Base-by-base conservation (phyloP, 129 eudicot genomes). In the Rutidosis leptorrhynchoides region DNA sequence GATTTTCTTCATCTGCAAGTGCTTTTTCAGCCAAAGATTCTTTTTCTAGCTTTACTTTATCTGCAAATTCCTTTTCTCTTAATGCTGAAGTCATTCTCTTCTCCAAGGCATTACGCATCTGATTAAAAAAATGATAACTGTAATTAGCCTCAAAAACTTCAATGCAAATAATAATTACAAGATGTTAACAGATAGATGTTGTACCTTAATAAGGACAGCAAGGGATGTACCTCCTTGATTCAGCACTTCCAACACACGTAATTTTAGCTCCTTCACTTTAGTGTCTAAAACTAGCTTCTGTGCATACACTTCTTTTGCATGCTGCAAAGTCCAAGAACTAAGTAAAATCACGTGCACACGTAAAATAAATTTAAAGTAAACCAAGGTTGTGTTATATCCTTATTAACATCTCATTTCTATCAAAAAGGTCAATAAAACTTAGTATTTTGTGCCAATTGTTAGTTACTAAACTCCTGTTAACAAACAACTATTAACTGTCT, bases 231-330 rank as follows among this genome's bases (percentile, higher is more conserved):
- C 90, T 72, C 82, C 82, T 62, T 83, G 79, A 52, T 85, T 83
- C 33, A 87, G 71, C 77, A 89, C 56, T 62, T 76, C 58, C 54
- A 70, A 81, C 61, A 85, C 72, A 42, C 90, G 94, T 69, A 87
- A 56, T 68, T 83, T 87, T 57, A 85, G 90, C 82, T 85, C 96
- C 64, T 73, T 83, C 43, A 82, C 65, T 68, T 81, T 86, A 26
- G 94, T 83, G 15, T 84, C n/a, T n/a, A n/a, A n/a, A n/a, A n/a
- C n/a, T n/a, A n/a, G n/a, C n/a, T n/a, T n/a, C n/a, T n/a, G n/a
- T 46, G 84, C 84, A 66, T 81, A 77, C 20, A 89, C 85, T 70
- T 85, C 12, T 53, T 86, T 90, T 65, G 91, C 84, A 64, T 72
- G 91, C 96, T 88, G 79, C 77, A 81, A 8, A 69, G 5, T 23